Evolutionary conservation across 805 yeast genomes (phyloP).

Genomic region (Monosporozyma siamensis): DNA sequence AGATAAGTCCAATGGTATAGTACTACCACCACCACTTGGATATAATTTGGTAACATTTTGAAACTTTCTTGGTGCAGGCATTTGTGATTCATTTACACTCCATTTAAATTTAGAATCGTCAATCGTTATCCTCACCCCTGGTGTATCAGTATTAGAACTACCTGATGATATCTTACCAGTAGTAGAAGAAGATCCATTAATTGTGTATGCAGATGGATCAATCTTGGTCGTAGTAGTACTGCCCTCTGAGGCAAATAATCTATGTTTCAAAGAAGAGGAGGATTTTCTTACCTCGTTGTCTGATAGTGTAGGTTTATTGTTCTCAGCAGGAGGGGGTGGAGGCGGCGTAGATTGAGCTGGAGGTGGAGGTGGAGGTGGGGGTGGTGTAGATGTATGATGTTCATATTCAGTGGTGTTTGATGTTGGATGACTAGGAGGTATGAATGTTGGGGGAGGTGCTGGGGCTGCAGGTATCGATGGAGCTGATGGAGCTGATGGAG

Average conservation of each 20-base stretch:
- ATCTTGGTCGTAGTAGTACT: slow-evolving; percentile 18
- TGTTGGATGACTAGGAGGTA: slow-evolving; percentile 15
- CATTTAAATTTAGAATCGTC: slow-evolving; percentile 68
- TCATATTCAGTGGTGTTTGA: no score
- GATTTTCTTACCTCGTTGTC: background rate
- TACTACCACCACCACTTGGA: slow-evolving; percentile 92
- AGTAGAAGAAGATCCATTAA: slow-evolving; percentile 7
- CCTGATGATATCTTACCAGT: background rate
- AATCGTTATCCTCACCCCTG: slow-evolving; percentile 34
- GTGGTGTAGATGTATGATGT: slow-evolving; percentile 13
- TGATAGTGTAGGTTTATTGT: no score
- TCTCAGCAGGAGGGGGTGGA: slow-evolving; percentile 4
- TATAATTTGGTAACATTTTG: slow-evolving; percentile 66
- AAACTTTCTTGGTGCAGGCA: slow-evolving; percentile 84
- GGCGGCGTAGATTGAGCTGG: slow-evolving; percentile 10
- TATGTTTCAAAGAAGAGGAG: slow-evolving; percentile 16
- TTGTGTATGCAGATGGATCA: slow-evolving; percentile 11
- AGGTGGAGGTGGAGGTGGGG: slow-evolving; percentile 17
- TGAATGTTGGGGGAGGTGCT: slow-evolving; percentile 9
- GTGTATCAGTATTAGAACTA: slow-evolving; percentile 15
- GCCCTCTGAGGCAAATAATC: slow-evolving; percentile 23
- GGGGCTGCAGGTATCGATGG: slow-evolving; percentile 12
- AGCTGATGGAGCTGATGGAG: slow-evolving; percentile 5
- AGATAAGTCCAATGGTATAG: slow-evolving; percentile 68
- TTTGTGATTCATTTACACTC: slow-evolving; percentile 46